Evolutionary conservation across 768 basidiomycete genomes (phyloP), one percentile per base, ranked within the genome.

Genomic region (Clitopilus passeckerianus): DNA sequence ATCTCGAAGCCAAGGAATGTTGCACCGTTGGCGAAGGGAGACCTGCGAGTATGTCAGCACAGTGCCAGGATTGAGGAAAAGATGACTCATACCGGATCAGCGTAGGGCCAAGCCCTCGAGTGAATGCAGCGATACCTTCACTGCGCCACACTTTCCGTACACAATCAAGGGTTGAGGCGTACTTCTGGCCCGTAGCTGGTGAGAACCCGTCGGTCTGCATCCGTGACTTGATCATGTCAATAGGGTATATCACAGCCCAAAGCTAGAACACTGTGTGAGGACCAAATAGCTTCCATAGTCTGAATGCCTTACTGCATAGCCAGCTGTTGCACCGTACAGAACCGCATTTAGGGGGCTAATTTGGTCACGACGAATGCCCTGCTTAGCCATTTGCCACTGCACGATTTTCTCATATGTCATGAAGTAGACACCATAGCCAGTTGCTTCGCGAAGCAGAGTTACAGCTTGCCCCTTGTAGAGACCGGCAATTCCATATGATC

Each of bases 1-100:
- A 98, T 80, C 78, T 98, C 96, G 67, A 95, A 98, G 0, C 93
- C 95, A 59, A 96, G 84, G 81, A 98, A 98, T 0, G 96, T 98
- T 1, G 93, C 93, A 18, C 95, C 96, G 65, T 98, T 98, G 10
- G 95, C 95, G 67, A 97, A 96, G 0, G 95, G 95, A 1, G 93
- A 95, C 66, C 93, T 95, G 57, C 16, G 46, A 59, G 50, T 30
- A 58, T 52, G 46, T 53, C 27, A 24, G 22, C 10, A 54, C 7
- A 57, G 23, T 22, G 50, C 22, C 10, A 57, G 14, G 35, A 20
- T 37, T 16, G 33, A 15, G 22, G 18, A 22, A 50, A 22, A n/a
- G 18, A 34, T 55, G n/a, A 55, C 16, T 14, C 60, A 18, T 61
- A 90, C 93, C 95, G 82, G 69, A 98, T 93, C 60, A 98, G 79